phyloP scores from a whole-genome alignment of 768 basidiomycete genomes.

The Auricularia sp. region DNA sequence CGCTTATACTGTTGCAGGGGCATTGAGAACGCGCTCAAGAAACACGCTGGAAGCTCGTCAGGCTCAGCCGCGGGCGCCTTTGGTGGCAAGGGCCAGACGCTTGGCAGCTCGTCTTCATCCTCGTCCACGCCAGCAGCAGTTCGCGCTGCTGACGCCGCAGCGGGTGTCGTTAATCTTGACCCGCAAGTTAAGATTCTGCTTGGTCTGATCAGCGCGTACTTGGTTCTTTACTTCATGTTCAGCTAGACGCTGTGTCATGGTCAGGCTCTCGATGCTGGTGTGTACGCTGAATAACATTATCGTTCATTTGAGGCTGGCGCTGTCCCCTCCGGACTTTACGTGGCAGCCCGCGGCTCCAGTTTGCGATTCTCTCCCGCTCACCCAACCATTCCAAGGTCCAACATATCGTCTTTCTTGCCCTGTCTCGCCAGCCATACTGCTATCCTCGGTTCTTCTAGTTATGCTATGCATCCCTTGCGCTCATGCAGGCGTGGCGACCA shows the following conservation, averaged over 20 bases:
- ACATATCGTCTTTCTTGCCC: too few relatives aligned
- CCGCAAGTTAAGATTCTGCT: slow-evolving; percentile 60
- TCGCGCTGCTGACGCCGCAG: slow-evolving; percentile 24
- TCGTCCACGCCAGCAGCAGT: slow-evolving; percentile 26
- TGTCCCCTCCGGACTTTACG: too few relatives aligned
- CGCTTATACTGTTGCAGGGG: slow-evolving; percentile 29
- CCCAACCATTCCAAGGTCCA: too few relatives aligned
- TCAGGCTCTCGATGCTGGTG: too few relatives aligned
- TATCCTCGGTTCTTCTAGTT: too few relatives aligned
- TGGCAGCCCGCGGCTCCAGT: too few relatives aligned
- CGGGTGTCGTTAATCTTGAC: slow-evolving; percentile 40
- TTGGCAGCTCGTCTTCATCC: slow-evolving; percentile 36
- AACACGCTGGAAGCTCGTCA: slow-evolving; percentile 33
- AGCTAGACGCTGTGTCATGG: background rate
- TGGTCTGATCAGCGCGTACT: slow-evolving; percentile 52
- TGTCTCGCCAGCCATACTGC: too few relatives aligned
- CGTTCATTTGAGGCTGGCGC: too few relatives aligned
- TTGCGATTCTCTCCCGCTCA: too few relatives aligned
- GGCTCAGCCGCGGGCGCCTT: slow-evolving; percentile 39
- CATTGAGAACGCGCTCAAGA: slow-evolving; percentile 48
- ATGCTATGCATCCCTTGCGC: too few relatives aligned
- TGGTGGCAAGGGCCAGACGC: slow-evolving; percentile 61
- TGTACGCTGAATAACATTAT: too few relatives aligned
- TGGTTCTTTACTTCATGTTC: slow-evolving; percentile 38
- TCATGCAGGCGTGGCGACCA: background rate